These are phyloP conservation scores for Maudiozyma barnettii DNA, from an alignment of 805 yeast species.

Conservation along the genomic window DNA sequence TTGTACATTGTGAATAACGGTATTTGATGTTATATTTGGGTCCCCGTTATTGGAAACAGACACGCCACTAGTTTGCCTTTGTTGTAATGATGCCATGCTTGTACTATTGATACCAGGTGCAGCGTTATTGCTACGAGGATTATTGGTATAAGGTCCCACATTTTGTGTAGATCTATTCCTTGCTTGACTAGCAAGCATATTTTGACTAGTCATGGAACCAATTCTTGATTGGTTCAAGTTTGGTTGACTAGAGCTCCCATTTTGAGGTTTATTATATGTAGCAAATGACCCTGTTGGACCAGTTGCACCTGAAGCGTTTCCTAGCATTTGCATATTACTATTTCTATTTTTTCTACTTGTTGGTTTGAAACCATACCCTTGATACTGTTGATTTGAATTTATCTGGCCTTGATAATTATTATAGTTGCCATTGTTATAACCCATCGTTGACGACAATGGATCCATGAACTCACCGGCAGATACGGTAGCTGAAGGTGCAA, in stretches of 20 bases:
- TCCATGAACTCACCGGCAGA: slow-evolving; percentile 17
- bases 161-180: slow-evolving; percentile 11
- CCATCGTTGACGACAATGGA: slow-evolving; percentile 8
- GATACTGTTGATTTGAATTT: slow-evolving; percentile 4
- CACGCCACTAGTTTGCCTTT: slow-evolving; percentile 21
- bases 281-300: not conserved
- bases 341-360: slow-evolving; percentile 31
- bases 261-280: slow-evolving; percentile 7
- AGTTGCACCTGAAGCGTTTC: slow-evolving; percentile 24
- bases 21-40: slow-evolving; percentile 17
- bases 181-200: slow-evolving; percentile 8
- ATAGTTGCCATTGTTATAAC: not conserved
- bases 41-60: slow-evolving; percentile 13
- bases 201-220: slow-evolving; percentile 21
- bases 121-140: not conserved
- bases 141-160: slow-evolving; percentile 1
- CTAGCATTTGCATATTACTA: slow-evolving; percentile 26
- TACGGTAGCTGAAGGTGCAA: slow-evolving; percentile 9
- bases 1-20: slow-evolving; percentile 15
- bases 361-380: slow-evolving; percentile 22
- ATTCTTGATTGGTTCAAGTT: slow-evolving; percentile 15
- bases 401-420: not conserved
- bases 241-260: slow-evolving; percentile 1
- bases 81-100: slow-evolving; percentile 6
- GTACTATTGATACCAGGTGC: not conserved